Evolutionary conservation across 1,139 yeast genomes (phyloP).

Genomic region (Debaryomycetaceae sp.): DNA sequence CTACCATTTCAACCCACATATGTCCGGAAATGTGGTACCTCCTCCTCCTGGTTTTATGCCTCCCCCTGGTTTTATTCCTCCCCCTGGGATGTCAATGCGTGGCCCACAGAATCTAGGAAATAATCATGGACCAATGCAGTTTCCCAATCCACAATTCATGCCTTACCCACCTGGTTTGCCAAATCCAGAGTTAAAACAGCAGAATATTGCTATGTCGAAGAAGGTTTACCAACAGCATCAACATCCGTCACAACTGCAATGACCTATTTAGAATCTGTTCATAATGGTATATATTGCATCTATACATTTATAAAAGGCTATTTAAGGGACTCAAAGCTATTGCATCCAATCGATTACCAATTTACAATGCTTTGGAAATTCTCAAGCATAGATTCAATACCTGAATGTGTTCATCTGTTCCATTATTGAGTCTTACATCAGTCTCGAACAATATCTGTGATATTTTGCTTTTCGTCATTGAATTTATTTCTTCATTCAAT

Average conservation of each 20-base stretch:
- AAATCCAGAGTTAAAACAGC: slow-evolving; percentile 11
- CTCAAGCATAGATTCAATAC: slow-evolving; percentile 66
- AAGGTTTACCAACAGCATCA: slow-evolving; percentile 9
- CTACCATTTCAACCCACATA: slow-evolving; percentile 9
- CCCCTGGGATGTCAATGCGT: slow-evolving; percentile 22
- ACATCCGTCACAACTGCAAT: slow-evolving; percentile 1
- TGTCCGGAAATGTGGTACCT: slow-evolving; percentile 7
- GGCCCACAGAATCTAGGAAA: slow-evolving; percentile 12
- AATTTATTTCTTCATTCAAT: slow-evolving; percentile 50
- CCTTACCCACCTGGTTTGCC: slow-evolving; percentile 11
- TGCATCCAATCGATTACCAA: background rate
- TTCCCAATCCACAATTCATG: slow-evolving; percentile 1
- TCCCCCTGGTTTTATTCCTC: slow-evolving; percentile 28
- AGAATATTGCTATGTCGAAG: background rate
- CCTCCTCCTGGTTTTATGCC: slow-evolving; percentile 29
- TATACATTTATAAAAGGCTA: background rate
- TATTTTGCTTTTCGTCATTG: slow-evolving; percentile 60
- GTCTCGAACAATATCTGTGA: slow-evolving; percentile 67
- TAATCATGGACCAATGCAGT: slow-evolving; percentile 4
- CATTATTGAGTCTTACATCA: slow-evolving; percentile 73
- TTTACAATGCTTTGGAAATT: slow-evolving; percentile 42
- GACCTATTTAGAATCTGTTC: background rate
- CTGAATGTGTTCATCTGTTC: slow-evolving; percentile 89
- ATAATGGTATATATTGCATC: background rate
- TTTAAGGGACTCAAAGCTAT: background rate